phyloP scores from a whole-genome alignment of 75 land plant species.

The Pinus albicaulis region DNA sequence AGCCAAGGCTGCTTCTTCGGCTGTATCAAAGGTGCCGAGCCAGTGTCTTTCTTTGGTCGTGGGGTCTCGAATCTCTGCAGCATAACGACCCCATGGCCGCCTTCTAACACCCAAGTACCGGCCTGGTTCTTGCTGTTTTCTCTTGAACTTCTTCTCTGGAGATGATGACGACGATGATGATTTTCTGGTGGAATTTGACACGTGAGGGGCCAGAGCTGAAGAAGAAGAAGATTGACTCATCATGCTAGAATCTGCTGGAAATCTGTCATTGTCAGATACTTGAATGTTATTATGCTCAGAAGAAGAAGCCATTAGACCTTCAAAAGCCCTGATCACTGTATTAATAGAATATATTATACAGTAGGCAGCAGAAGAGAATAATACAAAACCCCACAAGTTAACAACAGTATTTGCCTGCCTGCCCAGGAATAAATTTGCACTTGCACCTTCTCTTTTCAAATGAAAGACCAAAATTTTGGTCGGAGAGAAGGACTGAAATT shows the following conservation, averaged over 20 bases:
- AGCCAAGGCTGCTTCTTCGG: constrained; percentile 18
- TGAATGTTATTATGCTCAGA: constrained; percentile 1
- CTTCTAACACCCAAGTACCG: constrained; percentile 17
- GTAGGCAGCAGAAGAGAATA: no score
- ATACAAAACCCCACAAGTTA: no score
- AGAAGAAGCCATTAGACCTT: constrained; percentile 6
- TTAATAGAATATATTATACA: neutral
- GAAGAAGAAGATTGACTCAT: neutral
- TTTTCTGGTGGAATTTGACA: neutral
- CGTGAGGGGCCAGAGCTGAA: neutral
- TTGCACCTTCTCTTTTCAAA: no score
- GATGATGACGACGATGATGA: neutral
- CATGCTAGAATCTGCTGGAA: neutral
- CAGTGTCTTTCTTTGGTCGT: constrained; percentile 16
- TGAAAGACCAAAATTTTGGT: no score
- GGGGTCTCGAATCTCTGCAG: constrained; percentile 26
- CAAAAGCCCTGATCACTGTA: constrained; percentile 3
- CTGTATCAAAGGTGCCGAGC: constrained; percentile 26
- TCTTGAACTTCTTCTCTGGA: constrained; percentile 6
- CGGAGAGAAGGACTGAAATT: no score
- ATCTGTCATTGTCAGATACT: constrained; percentile 10
- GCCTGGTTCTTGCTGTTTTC: constrained; percentile 16
- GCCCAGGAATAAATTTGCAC: no score
- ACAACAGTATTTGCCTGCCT: neutral
- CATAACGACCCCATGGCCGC: constrained; percentile 24